phyloP scores from a whole-genome alignment of 2,329 filamentous ascomycete genomes.

The Polytolypa hystricis region DNA sequence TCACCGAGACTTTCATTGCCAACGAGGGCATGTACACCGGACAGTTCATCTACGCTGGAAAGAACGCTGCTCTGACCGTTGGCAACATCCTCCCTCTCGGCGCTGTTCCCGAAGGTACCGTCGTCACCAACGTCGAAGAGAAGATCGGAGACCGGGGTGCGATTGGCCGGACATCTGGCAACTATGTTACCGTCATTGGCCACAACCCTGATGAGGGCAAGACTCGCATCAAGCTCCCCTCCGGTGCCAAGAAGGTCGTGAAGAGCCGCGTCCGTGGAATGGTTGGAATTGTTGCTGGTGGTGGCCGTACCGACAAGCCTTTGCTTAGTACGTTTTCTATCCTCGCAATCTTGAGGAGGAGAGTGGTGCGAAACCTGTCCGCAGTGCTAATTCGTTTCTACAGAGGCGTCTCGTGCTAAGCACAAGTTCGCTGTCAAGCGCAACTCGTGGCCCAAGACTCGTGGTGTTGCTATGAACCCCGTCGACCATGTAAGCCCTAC shows the following conservation, averaged over 20 bases:
- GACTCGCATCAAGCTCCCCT: constrained; percentile 99
- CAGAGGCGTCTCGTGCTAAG: constrained; percentile 98
- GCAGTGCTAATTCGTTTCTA: constrained; percentile 33
- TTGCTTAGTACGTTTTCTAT: constrained; percentile 60
- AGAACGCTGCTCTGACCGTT: constrained; percentile 93
- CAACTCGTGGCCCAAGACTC: constrained; percentile 99
- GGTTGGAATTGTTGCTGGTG: constrained; percentile 98
- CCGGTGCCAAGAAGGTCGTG: constrained; percentile 97
- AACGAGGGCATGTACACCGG: constrained; percentile 99
- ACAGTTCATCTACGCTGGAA: constrained; percentile 99
- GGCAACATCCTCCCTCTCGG: constrained; percentile 94
- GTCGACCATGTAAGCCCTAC: constrained; percentile 69
- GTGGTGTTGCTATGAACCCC: constrained; percentile 99
- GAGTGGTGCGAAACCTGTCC: not conserved
- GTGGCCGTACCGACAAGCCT: constrained; percentile 99
- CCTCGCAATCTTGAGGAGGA: not conserved
- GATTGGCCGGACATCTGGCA: constrained; percentile 93
- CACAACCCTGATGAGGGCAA: constrained; percentile 99
- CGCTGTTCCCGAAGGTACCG: constrained; percentile 97
- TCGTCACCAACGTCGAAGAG: constrained; percentile 98
- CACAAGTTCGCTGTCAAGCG: constrained; percentile 99
- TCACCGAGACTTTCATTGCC: constrained; percentile 99
- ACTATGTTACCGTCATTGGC: constrained; percentile 97
- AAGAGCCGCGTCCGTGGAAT: constrained; percentile 87
- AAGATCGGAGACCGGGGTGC: constrained; percentile 94